Evolutionary conservation across 768 basidiomycete species (phyloP).

Genomic region (Kwoniella newhampshirensis): DNA sequence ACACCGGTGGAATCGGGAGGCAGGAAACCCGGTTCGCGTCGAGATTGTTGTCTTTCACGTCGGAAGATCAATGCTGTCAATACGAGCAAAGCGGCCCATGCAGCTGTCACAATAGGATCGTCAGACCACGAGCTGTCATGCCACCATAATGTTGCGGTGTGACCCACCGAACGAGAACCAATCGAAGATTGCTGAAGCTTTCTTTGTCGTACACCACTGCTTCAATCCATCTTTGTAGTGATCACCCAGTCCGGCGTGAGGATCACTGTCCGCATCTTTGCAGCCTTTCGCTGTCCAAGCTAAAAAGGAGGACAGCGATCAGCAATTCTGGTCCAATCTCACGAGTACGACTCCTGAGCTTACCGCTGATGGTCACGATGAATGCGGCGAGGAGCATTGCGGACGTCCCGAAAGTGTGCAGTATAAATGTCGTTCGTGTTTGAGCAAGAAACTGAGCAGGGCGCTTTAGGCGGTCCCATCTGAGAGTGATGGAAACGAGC

Average conservation of each 20-base stretch:
- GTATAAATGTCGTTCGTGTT: slow-evolving; percentile 77
- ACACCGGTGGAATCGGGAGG: slow-evolving; percentile 56
- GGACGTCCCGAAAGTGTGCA: slow-evolving; percentile 68
- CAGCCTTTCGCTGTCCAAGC: slow-evolving; percentile 89
- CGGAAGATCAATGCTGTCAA: slow-evolving; percentile 76
- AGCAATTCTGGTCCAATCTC: slow-evolving; percentile 1
- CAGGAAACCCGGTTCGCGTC: slow-evolving; percentile 73
- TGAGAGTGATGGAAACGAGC: slow-evolving; percentile 43
- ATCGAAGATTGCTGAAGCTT: slow-evolving; percentile 83
- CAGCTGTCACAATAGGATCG: slow-evolving; percentile 56
- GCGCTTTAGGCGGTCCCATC: slow-evolving; percentile 74
- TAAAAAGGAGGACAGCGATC: slow-evolving; percentile 50
- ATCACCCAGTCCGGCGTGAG: slow-evolving; percentile 67
- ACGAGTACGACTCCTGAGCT: background rate
- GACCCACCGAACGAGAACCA: slow-evolving; percentile 64
- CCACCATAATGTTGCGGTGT: slow-evolving; percentile 15
- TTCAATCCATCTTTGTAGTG: slow-evolving; percentile 66
- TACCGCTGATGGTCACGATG: slow-evolving; percentile 56
- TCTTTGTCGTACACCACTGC: slow-evolving; percentile 90
- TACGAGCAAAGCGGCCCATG: slow-evolving; percentile 70
- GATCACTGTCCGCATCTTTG: slow-evolving; percentile 79
- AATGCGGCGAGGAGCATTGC: slow-evolving; percentile 75
- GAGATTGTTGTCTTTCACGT: slow-evolving; percentile 56
- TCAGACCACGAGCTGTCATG: background rate
- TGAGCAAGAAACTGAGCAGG: slow-evolving; percentile 79